These are phyloP conservation scores for Penicillium sp. DNA, from an alignment of 2,329 filamentous ascomycete genomes.

Conservation along the genomic window DNA sequence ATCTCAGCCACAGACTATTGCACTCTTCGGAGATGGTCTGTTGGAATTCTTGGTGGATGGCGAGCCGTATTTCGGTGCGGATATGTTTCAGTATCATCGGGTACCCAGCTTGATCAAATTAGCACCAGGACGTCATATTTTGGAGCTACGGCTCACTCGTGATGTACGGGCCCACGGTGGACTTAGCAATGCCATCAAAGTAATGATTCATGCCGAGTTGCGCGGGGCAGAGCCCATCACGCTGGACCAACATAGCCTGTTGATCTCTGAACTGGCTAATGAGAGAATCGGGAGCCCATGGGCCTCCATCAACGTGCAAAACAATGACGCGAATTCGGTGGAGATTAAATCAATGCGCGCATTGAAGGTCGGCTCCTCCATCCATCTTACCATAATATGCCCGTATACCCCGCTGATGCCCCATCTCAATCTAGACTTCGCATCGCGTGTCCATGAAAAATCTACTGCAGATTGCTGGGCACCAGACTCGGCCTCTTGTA, in stretches of 20 bases:
- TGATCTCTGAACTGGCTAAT: conserved; percentile 60
- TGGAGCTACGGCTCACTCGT: conserved; percentile 61
- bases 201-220: conserved; percentile 46
- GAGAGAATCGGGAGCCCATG: conserved; percentile 54
- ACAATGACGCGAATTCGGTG: conserved; percentile 42
- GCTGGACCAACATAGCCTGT: conserved; percentile 42
- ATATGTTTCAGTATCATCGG: conserved; percentile 60
- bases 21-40: conserved; percentile 56
- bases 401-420: conserved; percentile 7
- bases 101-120: conserved; percentile 59
- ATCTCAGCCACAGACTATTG: conserved; percentile 40
- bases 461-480: conserved; percentile 36
- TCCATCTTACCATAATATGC: background rate
- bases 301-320: conserved; percentile 58
- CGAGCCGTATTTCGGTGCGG: conserved; percentile 61
- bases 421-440: conserved; percentile 1
- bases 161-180: conserved; percentile 65
- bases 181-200: conserved; percentile 51
- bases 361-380: conserved; percentile 21
- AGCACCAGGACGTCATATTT: conserved; percentile 55
- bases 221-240: conserved; percentile 36
- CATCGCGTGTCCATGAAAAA: conserved; percentile 18
- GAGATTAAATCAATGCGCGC: conserved; percentile 31
- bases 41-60: conserved; percentile 62
- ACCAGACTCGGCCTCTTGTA: conserved; percentile 43